Evolutionary conservation across 129 eudicot species (phyloP), one percentile per base, ranked within the genome.

Genomic region (Sambucus nigra): DNA sequence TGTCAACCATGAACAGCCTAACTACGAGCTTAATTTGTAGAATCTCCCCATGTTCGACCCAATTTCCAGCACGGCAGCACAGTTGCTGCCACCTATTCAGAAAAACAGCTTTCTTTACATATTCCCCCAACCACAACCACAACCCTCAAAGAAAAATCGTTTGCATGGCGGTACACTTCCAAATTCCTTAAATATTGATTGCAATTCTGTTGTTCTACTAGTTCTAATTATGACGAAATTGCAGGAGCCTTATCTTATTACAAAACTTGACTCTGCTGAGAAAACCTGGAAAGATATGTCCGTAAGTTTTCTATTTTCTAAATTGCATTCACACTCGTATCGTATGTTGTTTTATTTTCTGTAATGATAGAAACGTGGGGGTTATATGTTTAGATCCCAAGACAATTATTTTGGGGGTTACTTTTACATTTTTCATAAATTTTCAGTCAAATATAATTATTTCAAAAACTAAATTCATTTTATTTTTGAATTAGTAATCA

Each of bases 211-310:
- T 6, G 65, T 70, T 39, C 47, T 35, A 24, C 15, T 59, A 6
- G 22, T 47, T 47, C 27, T 57, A 57, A 38, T 6, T 59, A 51
- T 39, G 59, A 49, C 64, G 52, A 35, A 31, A 25, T 65, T 72
- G 53, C 61, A 92, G 99, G 99, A 86, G 78, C 94, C 96, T 61
- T 83, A 86, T 77, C 71, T 92, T 7, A 79, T 92, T 27, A 71
- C 80, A 18, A 92, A 92, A 50, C 69, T 92, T 55, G 99, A 92
- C 29, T 92, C 99, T 24, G 96, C 99, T 65, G 96, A 92, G 82
- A 86, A 74, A 52, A 86, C 99, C 19, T 92, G 96, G 96, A 80
- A 80, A 59, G 99, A 86, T 25, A 54, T 92, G 60, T 92, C 99
- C 74, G 99, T 92, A 79, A 51, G 51, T 47, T 16, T 15, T 35